These are phyloP conservation scores for Euphorbia tirucalli DNA, from an alignment of 345 rosid species.

Conservation along the genomic window DNA sequence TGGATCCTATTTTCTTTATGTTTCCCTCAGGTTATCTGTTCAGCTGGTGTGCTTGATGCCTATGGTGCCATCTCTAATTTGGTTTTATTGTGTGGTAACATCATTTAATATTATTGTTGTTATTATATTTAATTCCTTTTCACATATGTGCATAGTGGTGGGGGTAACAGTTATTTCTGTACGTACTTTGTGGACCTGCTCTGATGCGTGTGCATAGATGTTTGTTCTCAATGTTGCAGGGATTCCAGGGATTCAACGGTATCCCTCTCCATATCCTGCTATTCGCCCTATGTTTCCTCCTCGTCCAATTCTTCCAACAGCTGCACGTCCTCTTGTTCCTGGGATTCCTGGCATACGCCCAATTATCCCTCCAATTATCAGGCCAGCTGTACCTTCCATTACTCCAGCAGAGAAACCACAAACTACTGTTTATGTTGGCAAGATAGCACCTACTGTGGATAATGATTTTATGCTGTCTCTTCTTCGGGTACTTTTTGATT, in stretches of 20 bases:
- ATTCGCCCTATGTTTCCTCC: conserved; percentile 78
- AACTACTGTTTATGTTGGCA: conserved; percentile 93
- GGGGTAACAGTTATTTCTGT: conserved; percentile 13
- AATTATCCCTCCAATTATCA: conserved; percentile 52
- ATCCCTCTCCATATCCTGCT: conserved; percentile 67
- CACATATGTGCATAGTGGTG: conserved; percentile 25
- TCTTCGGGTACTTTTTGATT: conserved; percentile 52
- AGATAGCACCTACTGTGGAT: conserved; percentile 82
- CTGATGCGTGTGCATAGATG: conserved; percentile 67
- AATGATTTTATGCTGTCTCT: conserved; percentile 83
- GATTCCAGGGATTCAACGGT: conserved; percentile 73
- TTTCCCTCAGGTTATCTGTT: conserved; percentile 88
- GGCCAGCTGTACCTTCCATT: conserved; percentile 71
- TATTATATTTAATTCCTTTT: conserved; percentile 23
- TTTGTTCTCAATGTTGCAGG: conserved; percentile 66
- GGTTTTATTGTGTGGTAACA: conserved; percentile 93
- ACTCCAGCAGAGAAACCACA: conserved; percentile 87
- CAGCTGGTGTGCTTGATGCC: conserved; percentile 91
- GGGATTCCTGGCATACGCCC: conserved; percentile 79
- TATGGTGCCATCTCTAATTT: conserved; percentile 83
- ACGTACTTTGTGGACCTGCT: conserved; percentile 36
- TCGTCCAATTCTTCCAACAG: conserved; percentile 61
- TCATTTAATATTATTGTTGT: conserved; percentile 32
- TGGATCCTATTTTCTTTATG: conserved; percentile 58
- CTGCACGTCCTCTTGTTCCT: conserved; percentile 65